Evolutionary conservation across 352 stramenopile species (phyloP), one percentile per base, ranked within the genome.

Genomic region (Phytophthora tubulina): DNA sequence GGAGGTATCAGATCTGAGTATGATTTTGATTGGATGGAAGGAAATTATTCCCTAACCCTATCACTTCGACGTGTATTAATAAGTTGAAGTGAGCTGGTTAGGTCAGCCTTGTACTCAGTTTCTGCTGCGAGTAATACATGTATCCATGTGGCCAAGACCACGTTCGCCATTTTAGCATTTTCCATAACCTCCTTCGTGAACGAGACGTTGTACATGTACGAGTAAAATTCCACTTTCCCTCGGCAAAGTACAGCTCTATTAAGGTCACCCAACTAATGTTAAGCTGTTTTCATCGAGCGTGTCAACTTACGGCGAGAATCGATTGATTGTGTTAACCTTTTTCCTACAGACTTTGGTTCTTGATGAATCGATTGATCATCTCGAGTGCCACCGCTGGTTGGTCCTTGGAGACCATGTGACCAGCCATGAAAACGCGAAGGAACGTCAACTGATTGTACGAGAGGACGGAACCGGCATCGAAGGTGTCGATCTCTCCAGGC

Each of bases 361-460:
- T 68, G 27, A 94, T 75, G 80, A 94, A 92, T 46, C 69, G 63
- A 45, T 84, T 81, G 51, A 93, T 73, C 80, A 91, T 88, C 55
- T 73, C 78, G 21, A 89, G 63, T 46, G 81, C 56, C 1, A 80
- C 63, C 3, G 53, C 62, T 6, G 85, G 82, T 64, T 90, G 78
- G 49, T 90, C 77, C 42, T 49, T 75, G 5, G 82, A 74, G 10
- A 89, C 82, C 75, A 88, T 80, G 57, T 91, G 84, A 2, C 82
- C 82, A 1, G 84, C 58, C 32, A 82, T 65, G 58, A 77, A 89
- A 13, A 92, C 62, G 31, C 84, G 78, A 21, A 92, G 4, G 50
- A 90, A 91, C 17, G 72, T 73, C 27, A 91, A 72, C 27, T 58
- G 62, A 36, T 78, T 73, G 49, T 15, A 84, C 9, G 75, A 55